A percentile compares a stretch with the other conserved stretches of the same genome.
Conservation (phyloP, 495 filamentous ascomycete genomes). For the Melanomma pulvis-pyrius region DNA sequence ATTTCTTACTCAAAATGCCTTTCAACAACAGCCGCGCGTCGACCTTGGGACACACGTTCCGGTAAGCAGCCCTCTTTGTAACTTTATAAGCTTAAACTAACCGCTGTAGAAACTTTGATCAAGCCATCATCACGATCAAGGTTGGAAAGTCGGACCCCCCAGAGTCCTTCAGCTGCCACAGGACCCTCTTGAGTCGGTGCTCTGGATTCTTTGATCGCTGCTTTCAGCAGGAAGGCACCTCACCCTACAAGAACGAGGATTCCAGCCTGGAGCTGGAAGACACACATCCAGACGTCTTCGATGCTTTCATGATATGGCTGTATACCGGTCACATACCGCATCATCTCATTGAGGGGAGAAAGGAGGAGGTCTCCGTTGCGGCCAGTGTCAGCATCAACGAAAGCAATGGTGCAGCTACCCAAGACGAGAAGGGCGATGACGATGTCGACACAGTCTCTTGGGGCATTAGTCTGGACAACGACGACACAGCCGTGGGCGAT, state of each 20-base stretch:
- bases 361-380: neutral
- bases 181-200: conserved; percentile 19
- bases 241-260: conserved; percentile 27
- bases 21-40: conserved; percentile 17
- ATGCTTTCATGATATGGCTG: conserved; percentile 33
- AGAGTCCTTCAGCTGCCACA: conserved; percentile 29
- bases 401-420: neutral
- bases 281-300: conserved; percentile 26
- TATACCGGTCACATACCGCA: conserved; percentile 30
- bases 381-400: neutral
- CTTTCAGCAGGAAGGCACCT: conserved; percentile 15
- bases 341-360: conserved; percentile 28
- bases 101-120: conserved; percentile 22
- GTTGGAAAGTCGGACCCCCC: conserved; percentile 23
- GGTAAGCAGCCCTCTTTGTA: neutral
- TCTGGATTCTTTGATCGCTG: conserved; percentile 24
- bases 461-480: conserved; percentile 25
- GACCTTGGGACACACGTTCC: conserved; percentile 24
- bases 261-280: conserved; percentile 22
- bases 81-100: neutral
- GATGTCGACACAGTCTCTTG: conserved; percentile 28
- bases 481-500: conserved; percentile 14
- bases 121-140: conserved; percentile 29
- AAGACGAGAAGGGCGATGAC: conserved; percentile 9
- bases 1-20: conserved; percentile 22